These are phyloP conservation scores for Saprolegnia diclina DNA, from an alignment of 352 stramenopile genomes.

Conservation along the genomic window DNA sequence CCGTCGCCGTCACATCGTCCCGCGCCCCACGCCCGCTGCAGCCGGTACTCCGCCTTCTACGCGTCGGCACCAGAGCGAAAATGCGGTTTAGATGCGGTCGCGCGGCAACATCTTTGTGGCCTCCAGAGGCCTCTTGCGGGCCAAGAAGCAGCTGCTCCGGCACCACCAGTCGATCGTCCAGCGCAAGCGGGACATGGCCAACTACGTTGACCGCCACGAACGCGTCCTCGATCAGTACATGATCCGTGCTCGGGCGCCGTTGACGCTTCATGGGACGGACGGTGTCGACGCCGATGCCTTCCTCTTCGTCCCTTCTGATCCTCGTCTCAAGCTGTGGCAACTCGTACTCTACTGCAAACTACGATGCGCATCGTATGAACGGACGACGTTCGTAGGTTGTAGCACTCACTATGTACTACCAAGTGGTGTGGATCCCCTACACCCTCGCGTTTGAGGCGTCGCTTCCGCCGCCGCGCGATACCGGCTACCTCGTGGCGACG, in stretches of 20 bases:
- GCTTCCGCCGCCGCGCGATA: slow-evolving; percentile 10
- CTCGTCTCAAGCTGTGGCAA: slow-evolving; percentile 65
- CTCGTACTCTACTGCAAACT: slow-evolving; percentile 44
- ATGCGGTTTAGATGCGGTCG: neutral
- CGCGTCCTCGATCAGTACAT: slow-evolving; percentile 73
- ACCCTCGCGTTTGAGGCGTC: slow-evolving; percentile 44
- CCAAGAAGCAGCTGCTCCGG: neutral
- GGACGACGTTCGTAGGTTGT: too few species aligned
- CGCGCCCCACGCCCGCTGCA: too few species aligned
- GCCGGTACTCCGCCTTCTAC: too few species aligned
- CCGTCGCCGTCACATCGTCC: too few species aligned
- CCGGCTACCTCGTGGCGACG: slow-evolving; percentile 31
- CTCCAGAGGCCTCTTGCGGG: neutral
- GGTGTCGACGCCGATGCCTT: neutral
- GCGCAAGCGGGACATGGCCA: neutral
- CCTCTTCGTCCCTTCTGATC: neutral
- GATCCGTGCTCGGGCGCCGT: slow-evolving; percentile 40
- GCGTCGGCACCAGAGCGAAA: too few species aligned
- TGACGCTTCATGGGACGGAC: too few species aligned
- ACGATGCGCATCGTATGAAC: too few species aligned
- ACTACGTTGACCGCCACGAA: slow-evolving; percentile 51
- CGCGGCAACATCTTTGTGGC: neutral
- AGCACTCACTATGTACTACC: slow-evolving; percentile 64
- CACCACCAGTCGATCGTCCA: neutral
- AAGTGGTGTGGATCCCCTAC: slow-evolving; percentile 65